Evolutionary conservation across 441 rosid genomes (phyloP), one percentile per base, ranked within the genome.

Genomic region (Macaranga tanarius): DNA sequence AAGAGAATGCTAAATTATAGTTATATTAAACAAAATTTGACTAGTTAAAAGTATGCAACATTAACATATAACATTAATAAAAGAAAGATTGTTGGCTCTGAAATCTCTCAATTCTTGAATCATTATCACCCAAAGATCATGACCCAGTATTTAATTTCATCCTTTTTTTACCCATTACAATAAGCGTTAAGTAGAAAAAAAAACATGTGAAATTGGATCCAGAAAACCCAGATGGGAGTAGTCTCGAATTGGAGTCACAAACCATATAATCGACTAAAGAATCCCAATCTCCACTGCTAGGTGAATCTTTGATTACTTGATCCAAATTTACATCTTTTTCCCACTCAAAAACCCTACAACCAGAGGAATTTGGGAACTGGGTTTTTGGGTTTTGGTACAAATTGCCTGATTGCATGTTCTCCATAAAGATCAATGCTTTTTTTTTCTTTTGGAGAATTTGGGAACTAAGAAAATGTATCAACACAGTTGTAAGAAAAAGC

Each of bases 201-300:
- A 34, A 6, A 91, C 98, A 90, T 65, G 84, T 28, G 75, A 75
- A 78, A 79, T 68, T 75, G 40, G 89, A 69, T 82, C 62, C 82
- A 16, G 83, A 50, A 76, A 90, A 86, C 75, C 98, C 98, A 48
- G 70, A 60, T 16, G 70, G 79, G 6, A 91, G 78, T 3, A 91
- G 76, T 74, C 87, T 82, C 54, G 97, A 86, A 78, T 77, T 84
- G 7, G 96, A 83, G 80, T 90, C 97, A 65, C 92, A 91, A 15
- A 93, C 82, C 92, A 91, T 85, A 4, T 81, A 86, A 78, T 86
- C 92, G 44, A 72, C 78, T 57, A 74, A 73, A 75, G 85, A 81
- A 45, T 79, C 90, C 40, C 68, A 82, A 50, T 73, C 79, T 19
- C 80, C 86, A 70, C 15, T 16, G 72, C 22, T 62, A 4, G 38